Evolutionary conservation across 2,329 filamentous ascomycete genomes (phyloP).

Genomic region (Diaporthe citrichinensis): DNA sequence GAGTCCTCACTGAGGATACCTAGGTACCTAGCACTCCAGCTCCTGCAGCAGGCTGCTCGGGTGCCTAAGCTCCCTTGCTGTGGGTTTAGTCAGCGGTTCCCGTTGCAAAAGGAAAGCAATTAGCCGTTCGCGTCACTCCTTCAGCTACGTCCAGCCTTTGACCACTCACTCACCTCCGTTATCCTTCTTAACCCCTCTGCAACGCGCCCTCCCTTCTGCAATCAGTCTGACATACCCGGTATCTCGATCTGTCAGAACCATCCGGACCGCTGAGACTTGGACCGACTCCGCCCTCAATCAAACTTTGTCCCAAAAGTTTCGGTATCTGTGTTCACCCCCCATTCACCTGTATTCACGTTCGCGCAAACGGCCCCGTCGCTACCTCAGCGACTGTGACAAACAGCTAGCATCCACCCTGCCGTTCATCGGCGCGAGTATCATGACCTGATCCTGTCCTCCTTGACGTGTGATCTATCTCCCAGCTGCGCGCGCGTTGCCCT

Average conservation of each 20-base stretch:
- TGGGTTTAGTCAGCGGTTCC: conserved; percentile 23
- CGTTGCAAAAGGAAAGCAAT: conserved; percentile 3
- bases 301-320: not conserved
- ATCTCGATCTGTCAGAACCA: not conserved
- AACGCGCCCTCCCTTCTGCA: not conserved
- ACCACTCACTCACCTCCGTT: not conserved
- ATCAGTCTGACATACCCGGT: not conserved
- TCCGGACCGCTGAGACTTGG: not conserved
- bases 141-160: not conserved
- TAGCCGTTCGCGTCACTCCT: conserved; percentile 26
- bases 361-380: not conserved
- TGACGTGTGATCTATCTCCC: not conserved
- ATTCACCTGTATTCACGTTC: not conserved
- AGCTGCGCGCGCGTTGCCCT: not conserved
- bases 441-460: not conserved
- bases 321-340: not conserved
- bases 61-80: not conserved
- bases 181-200: not conserved
- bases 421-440: not conserved
- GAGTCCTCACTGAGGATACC: not conserved
- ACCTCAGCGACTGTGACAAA: not conserved
- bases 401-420: not conserved
- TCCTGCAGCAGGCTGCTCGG: not conserved
- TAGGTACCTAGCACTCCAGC: not conserved
- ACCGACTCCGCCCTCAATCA: not conserved